Base-by-base conservation (phyloP, 2,329 filamentous ascomycete genomes). In the Fusarium incarnatum region DNA sequence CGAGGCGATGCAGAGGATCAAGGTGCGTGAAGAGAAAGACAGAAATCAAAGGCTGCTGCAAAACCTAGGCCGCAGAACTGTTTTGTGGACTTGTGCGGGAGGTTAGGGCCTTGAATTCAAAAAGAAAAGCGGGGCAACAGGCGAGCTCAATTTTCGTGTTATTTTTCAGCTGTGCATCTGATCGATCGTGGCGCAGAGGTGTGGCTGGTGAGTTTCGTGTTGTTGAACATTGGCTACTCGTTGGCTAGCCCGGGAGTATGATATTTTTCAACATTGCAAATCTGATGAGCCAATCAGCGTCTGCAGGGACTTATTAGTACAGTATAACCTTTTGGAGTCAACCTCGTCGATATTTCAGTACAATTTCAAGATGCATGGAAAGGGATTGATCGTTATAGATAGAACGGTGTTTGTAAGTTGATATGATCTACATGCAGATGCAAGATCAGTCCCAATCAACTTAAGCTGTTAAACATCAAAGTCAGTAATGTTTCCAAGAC, bases 1-100 rank as follows among this genome's bases (percentile, higher is more conserved):
- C 81, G 77, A 79, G 79, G 80, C 79, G 79, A 80, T 82, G 78
- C 75, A 76, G 76, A 77, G 74, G 73, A 69, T 75, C 73, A 70
- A 73, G 71, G 76, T 78, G 73, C 73, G 72, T 77, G 75, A 80
- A 81, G 77, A 79, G 73, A 72, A 74, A 62, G 64, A 68, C 54
- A 74, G 74, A 72, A 75, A 71, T 73, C 75, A 68, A 76, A 68
- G 71, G 70, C 74, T 73, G 70, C 71, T 75, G 74, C 74, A 73
- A 76, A 76, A 70, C 74, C 70, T 68, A 71, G 72, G 73, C 74
- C n/a, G n/a, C n/a, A n/a, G n/a, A n/a, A n/a, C n/a, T n/a, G n/a
- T n/a, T n/a, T n/a, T n/a, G n/a, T n/a, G n/a, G n/a, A n/a, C n/a
- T n/a, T n/a, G n/a, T n/a, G n/a, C n/a, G n/a, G n/a, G n/a, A n/a